Base-by-base conservation (phyloP, 345 rosid genomes). In the Ceriops tagal region DNA sequence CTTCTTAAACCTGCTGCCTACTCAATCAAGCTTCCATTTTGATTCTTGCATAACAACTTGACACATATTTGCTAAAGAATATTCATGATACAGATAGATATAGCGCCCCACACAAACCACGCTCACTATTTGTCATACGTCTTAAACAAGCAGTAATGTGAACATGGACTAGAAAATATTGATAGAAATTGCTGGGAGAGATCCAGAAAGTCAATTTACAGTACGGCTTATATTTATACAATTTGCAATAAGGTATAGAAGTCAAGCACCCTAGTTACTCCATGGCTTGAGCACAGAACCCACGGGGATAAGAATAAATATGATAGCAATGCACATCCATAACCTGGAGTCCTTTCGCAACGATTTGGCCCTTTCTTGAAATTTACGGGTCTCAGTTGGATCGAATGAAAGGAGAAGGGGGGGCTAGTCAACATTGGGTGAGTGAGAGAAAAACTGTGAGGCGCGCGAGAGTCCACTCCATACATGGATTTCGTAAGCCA, bases 291-390 rank as follows among this genome's bases (percentile, higher is more conserved):
- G 11, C 43, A 92, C 96, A 0, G 83, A 79, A 27, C 83, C 81
- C 0, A 90, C 85, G 5, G 88, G 84, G 77, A 92, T 87, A 30
- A 92, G 98, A 58, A 96, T 97, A 74, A 96, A 84, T 57, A 90
- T 56, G 62, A 96, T 88, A 3, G 97, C 56, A 53, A 53, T 4
- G 56, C 56, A 53, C 10, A 20, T 53, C 97, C 97, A 92, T 74
- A 92, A 90, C 79, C 99, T 78, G 1, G 92, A 87, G 77, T 73
- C 92, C 76, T 73, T 90, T 72, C 89, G 99, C 20, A 75, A 77
- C 61, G 80, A 84, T 77, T 87, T 82, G 0, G 98, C 96, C 81
- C 79, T 86, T 71, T 83, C 1, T 0, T 34, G 8, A 34, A 34
- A 34, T 34, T 34, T 34, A 34, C 1, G 35, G 35, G 35, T 6